Evolutionary conservation across 257 asterid genomes (phyloP).

Genomic region (Primulina tabacum): DNA sequence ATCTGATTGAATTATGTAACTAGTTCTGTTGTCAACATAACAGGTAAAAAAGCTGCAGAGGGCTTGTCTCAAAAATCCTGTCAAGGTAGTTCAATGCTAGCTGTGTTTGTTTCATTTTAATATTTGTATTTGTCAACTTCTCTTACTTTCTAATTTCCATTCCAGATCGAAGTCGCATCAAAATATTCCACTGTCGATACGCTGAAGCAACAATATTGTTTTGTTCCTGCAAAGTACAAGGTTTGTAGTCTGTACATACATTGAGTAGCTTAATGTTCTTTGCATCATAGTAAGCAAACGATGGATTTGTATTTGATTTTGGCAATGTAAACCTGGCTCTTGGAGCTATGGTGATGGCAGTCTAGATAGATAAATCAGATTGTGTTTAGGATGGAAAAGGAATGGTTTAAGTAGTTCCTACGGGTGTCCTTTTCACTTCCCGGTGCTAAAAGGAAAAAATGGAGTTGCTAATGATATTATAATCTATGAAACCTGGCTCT

Average conservation of each 20-base stretch:
- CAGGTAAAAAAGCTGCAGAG: constrained; percentile 94
- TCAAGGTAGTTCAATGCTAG: constrained; percentile 49
- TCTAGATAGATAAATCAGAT: background rate
- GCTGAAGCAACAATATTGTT: constrained; percentile 70
- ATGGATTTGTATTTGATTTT: background rate
- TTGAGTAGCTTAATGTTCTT: constrained; percentile 14
- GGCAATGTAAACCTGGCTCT: background rate
- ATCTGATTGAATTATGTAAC: background rate
- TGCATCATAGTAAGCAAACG: background rate
- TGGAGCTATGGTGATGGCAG: background rate
- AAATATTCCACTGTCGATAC: constrained; percentile 95
- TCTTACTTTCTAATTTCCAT: constrained; percentile 19
- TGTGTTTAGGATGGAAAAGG: background rate
- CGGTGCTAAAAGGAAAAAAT: background rate
- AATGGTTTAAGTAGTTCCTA: background rate
- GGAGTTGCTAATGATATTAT: background rate
- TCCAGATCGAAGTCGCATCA: constrained; percentile 80
- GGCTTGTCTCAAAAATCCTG: constrained; percentile 88
- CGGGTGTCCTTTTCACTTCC: background rate
- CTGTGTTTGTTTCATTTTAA: constrained; percentile 5
- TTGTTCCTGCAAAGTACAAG: constrained; percentile 86
- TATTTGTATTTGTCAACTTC: background rate
- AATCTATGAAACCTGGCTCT: background rate
- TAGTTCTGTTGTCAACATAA: constrained; percentile 11
- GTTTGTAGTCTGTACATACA: constrained; percentile 43